Base-by-base conservation (phyloP, 129 eudicot species). In the Kitagawia praeruptora region DNA sequence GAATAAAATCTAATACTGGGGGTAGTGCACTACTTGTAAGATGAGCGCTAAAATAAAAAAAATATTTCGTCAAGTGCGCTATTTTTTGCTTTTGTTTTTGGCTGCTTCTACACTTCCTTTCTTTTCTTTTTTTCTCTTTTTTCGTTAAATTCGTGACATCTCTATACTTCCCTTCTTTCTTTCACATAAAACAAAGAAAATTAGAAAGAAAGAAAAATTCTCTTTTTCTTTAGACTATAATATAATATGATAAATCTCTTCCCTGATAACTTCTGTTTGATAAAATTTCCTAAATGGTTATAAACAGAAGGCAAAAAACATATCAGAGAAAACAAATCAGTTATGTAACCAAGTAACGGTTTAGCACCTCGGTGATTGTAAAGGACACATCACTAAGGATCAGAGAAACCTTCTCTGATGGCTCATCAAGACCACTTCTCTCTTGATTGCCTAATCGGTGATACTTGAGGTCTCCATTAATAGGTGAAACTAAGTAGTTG, bases 381-480 rank as follows among this genome's bases (percentile, higher is more conserved):
- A 92, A 84, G 54, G 95, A 90, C 76, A 96, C 99, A 27, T 92
- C 98, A 74, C 83, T 77, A 54, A 96, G 85, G 51, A 85, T 85
- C 80, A 96, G 84, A 74, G 92, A 88, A 82, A 96, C 97, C 84
- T 90, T 92, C 92, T 96, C 99, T 48, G 86, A 96, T 48, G 99
- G 95, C 85, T 87, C 85, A 75, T 86, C 93, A 42, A 94, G 87
- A 88, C 87, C 88, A 82, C 83, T 88, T 88, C 91, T 90, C 80
- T 90, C 99, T 72, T 81, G 88, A 85, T 91, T 89, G 45, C 99
- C 99, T 79, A 96, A 80, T 78, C 99, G 96, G 66, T 92, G 99
- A 80, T 96, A 96, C 75, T 93, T 90, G 44, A 96, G 97, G 80
- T 83, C 88, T 71, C 91, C 96, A 88, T 92, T 92, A 74, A 96